Conservation (phyloP, 768 basidiomycete species). For the Auricularia heimuer region DNA sequence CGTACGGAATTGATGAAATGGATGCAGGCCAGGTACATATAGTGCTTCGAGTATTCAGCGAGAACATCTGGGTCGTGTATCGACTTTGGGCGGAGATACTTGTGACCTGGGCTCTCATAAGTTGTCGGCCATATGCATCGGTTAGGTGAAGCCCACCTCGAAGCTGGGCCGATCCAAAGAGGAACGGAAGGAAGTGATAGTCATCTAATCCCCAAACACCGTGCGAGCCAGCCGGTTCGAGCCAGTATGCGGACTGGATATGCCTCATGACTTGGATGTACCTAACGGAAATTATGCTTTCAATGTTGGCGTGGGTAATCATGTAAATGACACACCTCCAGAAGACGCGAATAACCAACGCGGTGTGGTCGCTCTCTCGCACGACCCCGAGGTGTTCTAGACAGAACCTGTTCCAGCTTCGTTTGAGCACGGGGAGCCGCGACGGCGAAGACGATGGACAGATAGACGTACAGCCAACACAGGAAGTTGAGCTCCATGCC, state of each 20-base stretch:
- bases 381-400: constrained; percentile 63
- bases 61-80: constrained; percentile 89
- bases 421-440: not conserved
- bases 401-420: constrained; percentile 51
- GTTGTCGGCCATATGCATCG: not conserved
- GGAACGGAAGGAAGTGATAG: constrained; percentile 90
- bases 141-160: constrained; percentile 29
- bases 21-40: constrained; percentile 97
- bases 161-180: constrained; percentile 78
- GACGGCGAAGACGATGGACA: not conserved
- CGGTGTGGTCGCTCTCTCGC: constrained; percentile 51
- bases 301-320: not conserved
- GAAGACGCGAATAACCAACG: constrained; percentile 75
- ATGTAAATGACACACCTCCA: constrained; percentile 51
- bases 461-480: constrained; percentile 76
- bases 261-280: constrained; percentile 76
- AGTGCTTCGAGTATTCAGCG: constrained; percentile 83
- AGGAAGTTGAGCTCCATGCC: constrained; percentile 98
- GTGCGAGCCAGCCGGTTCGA: constrained; percentile 98
- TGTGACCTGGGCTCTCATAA: constrained; percentile 50
- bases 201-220: constrained; percentile 97
- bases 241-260: constrained; percentile 91
- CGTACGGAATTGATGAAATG: constrained; percentile 85
- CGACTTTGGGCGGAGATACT: constrained; percentile 80
- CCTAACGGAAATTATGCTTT: constrained; percentile 17